Conservation (phyloP, 2,329 filamentous ascomycete genomes). For the Aspergillus ibericus region DNA sequence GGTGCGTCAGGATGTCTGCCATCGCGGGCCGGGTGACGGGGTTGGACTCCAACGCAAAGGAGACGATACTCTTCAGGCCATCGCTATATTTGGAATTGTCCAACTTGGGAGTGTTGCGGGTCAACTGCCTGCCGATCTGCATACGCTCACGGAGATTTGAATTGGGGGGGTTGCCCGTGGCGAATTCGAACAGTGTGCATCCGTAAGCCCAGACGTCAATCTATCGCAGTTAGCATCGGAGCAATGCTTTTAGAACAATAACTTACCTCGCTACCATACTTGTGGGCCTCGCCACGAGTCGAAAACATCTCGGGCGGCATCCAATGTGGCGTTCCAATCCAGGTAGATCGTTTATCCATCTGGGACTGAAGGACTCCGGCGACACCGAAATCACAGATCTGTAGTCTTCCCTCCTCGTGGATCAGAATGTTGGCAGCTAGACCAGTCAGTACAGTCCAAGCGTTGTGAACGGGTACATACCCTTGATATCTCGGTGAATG, state of each 20-base stretch:
- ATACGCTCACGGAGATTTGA: constrained; percentile 49
- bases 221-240: constrained; percentile 25
- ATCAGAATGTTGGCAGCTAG: constrained; percentile 63
- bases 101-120: constrained; percentile 44
- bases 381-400: constrained; percentile 67
- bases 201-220: constrained; percentile 55
- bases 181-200: constrained; percentile 52
- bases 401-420: constrained; percentile 61
- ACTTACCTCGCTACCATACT: constrained; percentile 50
- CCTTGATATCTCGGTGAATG: constrained; percentile 66
- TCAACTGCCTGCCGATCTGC: constrained; percentile 48
- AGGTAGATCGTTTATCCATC: constrained; percentile 62
- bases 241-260: background rate
- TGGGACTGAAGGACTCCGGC: constrained; percentile 62
- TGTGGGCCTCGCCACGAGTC: constrained; percentile 38
- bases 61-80: constrained; percentile 46
- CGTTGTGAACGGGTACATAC: constrained; percentile 33
- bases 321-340: constrained; percentile 67
- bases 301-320: constrained; percentile 63
- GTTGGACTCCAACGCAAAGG: constrained; percentile 46
- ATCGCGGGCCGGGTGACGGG: constrained; percentile 48
- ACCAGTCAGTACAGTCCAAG: constrained; percentile 7
- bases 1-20: constrained; percentile 47
- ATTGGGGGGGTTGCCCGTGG: constrained; percentile 51
- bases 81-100: constrained; percentile 46